Percentiles rank a stretch among this genome's conserved stretches.
Evolutionary conservation across 1,284 basidiomycete genomes (phyloP).

Genomic region (Ustilago nuda): DNA sequence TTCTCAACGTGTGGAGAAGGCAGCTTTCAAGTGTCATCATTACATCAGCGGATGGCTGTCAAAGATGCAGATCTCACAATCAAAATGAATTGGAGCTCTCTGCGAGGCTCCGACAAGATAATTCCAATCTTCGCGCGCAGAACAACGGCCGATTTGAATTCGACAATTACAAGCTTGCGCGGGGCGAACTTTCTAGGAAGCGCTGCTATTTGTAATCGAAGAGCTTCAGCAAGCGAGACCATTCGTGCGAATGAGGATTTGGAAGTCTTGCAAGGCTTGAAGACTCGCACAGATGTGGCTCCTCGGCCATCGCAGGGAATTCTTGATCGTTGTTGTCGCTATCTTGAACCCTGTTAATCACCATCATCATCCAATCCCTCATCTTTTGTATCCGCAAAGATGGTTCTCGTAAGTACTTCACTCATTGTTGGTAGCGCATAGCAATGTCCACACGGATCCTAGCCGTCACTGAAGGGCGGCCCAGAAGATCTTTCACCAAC

Average conservation of each 20-base stretch:
- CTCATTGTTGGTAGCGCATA: not conserved
- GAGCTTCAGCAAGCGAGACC: not conserved
- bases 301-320: constrained; percentile 24
- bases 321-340: constrained; percentile 17
- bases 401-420: constrained; percentile 41
- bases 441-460: not conserved
- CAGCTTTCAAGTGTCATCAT: constrained; percentile 1
- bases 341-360: not conserved
- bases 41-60: not conserved
- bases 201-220: constrained; percentile 40
- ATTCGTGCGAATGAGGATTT: constrained; percentile 33
- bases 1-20: constrained; percentile 17
- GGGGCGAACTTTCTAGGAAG: not conserved
- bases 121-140: constrained; percentile 26
- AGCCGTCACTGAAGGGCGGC: not conserved
- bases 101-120: constrained; percentile 10
- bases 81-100: not conserved
- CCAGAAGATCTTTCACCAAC: no score
- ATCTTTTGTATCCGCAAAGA: constrained; percentile 19
- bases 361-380: constrained; percentile 28
- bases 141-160: not conserved
- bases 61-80: not conserved
- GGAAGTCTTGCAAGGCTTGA: constrained; percentile 1
- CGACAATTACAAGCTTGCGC: not conserved
- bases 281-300: constrained; percentile 4